Base-by-base conservation (phyloP, 2,329 filamentous ascomycete genomes). In the Monosporascus ibericus region DNA sequence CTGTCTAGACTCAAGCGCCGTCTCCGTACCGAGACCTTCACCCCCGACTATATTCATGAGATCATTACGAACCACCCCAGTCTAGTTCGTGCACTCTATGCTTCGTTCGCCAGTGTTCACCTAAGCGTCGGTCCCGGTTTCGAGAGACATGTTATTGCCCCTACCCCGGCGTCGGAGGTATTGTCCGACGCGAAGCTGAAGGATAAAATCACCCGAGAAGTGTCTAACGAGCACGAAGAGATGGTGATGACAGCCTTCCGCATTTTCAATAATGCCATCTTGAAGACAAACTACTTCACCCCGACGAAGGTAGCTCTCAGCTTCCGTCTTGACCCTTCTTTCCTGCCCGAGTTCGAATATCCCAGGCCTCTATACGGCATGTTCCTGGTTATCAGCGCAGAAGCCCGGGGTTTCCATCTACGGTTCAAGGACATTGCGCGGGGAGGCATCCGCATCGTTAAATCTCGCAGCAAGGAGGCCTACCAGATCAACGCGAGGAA, bases 201-300 rank as follows among this genome's bases (percentile, higher is more conserved):
- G 70, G 84, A 88, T 48, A 77, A 86, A 60, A 94, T 96, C 65
- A 81, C 86, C 55, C 86, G 84, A 67, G 88, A 86, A n/a, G 86
- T 90, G 18, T 81, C 79, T 54, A 97, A 95, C 65, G 92, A 99
- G 74, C 92, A 99, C 72, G 91, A 99, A 67, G 87, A 92, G 68
- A 95, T 96, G 86, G 94, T 99, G 61, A 95, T 99, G 90, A 90
- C 85, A 42, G 90, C 92, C 17, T 97, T 99, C 82, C 85, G 90
- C 51, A 86, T 94, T 57, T 99, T 99, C 84, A 99, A 99, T 77
- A 85, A 83, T 53, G 84, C 88, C 47, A 86, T 97, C 46, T 79
- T 97, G 60, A 99, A 97, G 82, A 99, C 94, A 62, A 99, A 99
- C 77, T 96, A 95, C 78, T 86, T 85, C 68, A 99, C 94, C 1